Evolutionary conservation across 768 basidiomycete species (phyloP), one percentile per base, ranked within the genome.

Genomic region (Agrocybe pediades): DNA sequence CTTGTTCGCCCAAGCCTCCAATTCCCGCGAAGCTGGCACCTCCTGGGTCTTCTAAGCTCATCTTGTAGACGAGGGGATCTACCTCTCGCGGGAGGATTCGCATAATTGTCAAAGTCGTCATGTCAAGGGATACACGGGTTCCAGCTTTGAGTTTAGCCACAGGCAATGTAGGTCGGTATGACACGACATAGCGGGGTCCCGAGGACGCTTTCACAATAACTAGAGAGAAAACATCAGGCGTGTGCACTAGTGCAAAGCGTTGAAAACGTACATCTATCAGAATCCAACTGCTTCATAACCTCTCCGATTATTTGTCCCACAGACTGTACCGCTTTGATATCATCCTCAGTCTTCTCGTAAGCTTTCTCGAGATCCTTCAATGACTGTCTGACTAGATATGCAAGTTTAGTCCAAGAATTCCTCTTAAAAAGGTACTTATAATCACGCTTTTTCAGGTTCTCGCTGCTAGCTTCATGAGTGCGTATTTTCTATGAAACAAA

Each of bases 61-160:
- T 99, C 76, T 98, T 98, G 79, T 99, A 99, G 9, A 99, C 96
- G 63, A 96, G 75, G 15, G 97, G 97, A 68, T 99, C 97, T 6
- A 99, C 93, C 69, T 99, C 97, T 57, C 97, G 84, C 3, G 97
- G 97, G 17, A 99, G 78, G 48, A 98, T 96, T 30, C 97, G 91
- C 95, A 99, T 98, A 66, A 99, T 93, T 6, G 97, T 99, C 26
- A 98, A 77, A 2, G 97, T 98, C 3, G 97, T 99, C 97, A 99
- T 98, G 70, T 99, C 97, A 26, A 99, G 84, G 51, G 95, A 95
- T 53, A 99, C 97, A 59, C 97, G 91, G 3, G 92, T 92, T 46
- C 94, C 94, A 4, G 90, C 72, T 72, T 98, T 97, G 54, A 99
- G 87, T 73, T 98, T 92, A 24, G 84, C 79, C 42, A 86, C 87